These are phyloP conservation scores for Dunaliella primolecta DNA, from an alignment of 139 green algal genomes.

Conservation along the genomic window DNA sequence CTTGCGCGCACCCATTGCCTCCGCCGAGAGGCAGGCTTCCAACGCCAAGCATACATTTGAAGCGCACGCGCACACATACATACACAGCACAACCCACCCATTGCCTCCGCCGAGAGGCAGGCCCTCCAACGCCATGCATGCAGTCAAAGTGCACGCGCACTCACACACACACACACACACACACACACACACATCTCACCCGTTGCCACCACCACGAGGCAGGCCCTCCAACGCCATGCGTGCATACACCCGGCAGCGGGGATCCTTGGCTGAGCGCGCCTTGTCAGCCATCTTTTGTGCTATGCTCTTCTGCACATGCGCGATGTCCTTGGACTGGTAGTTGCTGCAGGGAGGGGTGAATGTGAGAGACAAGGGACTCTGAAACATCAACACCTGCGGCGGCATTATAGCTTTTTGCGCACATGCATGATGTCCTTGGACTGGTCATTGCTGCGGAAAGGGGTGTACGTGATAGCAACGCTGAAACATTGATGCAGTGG, in stretches of 20 bases:
- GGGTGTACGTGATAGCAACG: no score
- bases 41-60: slow-evolving; percentile 44
- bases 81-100: slow-evolving; percentile 28
- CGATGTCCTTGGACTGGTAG: slow-evolving; percentile 70
- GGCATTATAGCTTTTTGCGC: no score
- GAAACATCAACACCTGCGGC: no score
- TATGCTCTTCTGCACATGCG: slow-evolving; percentile 76
- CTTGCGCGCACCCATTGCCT: slow-evolving; percentile 64
- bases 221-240: slow-evolving; percentile 69
- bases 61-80: no score
- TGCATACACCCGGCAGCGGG: slow-evolving; percentile 56
- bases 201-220: slow-evolving; percentile 81
- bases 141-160: no score
- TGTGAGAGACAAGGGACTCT: background rate
- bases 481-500: no score
- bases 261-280: slow-evolving; percentile 40
- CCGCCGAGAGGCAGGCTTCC: slow-evolving; percentile 71
- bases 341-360: background rate
- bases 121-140: slow-evolving; percentile 56
- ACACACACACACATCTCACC: slow-evolving; percentile 16
- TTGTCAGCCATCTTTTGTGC: slow-evolving; percentile 68
- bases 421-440: no score
- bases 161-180: slow-evolving; percentile 13
- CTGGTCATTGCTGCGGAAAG: no score
- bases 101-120: slow-evolving; percentile 84